phyloP scores from a whole-genome alignment of 345 rosid species.

The Bruguiera parviflora region DNA sequence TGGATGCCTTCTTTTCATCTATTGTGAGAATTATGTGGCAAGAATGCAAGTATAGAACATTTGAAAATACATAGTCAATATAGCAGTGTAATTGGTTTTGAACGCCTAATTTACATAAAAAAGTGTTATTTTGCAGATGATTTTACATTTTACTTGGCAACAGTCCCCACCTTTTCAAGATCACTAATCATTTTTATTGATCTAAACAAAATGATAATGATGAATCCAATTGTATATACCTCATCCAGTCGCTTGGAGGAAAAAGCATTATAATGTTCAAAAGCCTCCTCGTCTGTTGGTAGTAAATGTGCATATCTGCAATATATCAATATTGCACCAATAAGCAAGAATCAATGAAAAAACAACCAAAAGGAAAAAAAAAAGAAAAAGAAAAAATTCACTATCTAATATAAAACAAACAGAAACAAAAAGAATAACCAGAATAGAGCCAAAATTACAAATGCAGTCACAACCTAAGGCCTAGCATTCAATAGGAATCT shows the following conservation, averaged over 20 bases:
- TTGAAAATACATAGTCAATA: too few relatives aligned
- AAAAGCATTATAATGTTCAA: slow-evolving; percentile 69
- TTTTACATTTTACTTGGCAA: too few relatives aligned
- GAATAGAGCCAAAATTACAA: not conserved
- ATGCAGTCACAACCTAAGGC: not conserved
- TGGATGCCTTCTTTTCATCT: too few relatives aligned
- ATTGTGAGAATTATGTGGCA: too few relatives aligned
- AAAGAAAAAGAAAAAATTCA: not conserved
- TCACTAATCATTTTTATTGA: too few relatives aligned
- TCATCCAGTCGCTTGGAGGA: slow-evolving; percentile 83
- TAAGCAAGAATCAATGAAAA: not conserved
- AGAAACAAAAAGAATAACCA: not conserved
- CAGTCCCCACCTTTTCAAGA: too few relatives aligned
- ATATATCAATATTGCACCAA: not conserved
- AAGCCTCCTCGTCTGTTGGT: slow-evolving; percentile 83
- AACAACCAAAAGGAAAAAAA: not conserved
- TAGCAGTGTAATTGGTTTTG: too few relatives aligned
- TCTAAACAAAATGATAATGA: not conserved
- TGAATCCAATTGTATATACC: slow-evolving; percentile 38
- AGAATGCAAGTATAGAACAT: too few relatives aligned
- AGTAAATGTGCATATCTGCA: slow-evolving; percentile 89
- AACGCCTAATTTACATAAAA: too few relatives aligned
- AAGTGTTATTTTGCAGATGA: too few relatives aligned
- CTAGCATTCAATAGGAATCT: not conserved
- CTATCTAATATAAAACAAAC: not conserved